Evolutionary conservation across 2,329 filamentous ascomycete genomes (phyloP), one percentile per base, ranked within the genome.

Genomic region (Fusarium newnesense): DNA sequence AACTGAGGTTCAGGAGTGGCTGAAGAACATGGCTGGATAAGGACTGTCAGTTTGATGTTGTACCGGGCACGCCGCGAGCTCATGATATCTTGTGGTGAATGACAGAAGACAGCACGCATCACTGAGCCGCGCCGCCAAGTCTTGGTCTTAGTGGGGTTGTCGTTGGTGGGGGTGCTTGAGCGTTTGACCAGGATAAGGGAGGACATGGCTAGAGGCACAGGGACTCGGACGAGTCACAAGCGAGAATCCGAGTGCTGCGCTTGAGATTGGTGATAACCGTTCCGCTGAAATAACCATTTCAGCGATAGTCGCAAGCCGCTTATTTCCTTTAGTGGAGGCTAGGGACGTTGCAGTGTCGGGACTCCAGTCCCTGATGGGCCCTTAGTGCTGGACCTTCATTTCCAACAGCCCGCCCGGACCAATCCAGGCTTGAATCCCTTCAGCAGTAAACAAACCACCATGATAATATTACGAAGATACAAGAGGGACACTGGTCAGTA

Each of bases 201-300:
- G 44, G 30, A 28, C 42, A 47, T 67, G 56, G 60, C 68, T 65
- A 70, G 74, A 72, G 67, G 58, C 69, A 65, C 67, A 60, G 64
- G 52, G 52, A 49, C 59, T 73, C 58, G 72, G 57, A 65, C 76
- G 72, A 77, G 75, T 77, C 71, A 60, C 66, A 78, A 57, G 66
- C 61, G 47, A 75, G 71, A 65, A 77, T 74, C 61, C 60, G 42
- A 69, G 68, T 73, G 75, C 75, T 78, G 76, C 73, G 64, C 57
- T 74, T 58, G 61, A 78, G 76, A 78, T 78, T 78, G 76, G 75
- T 76, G 76, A 74, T 78, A 75, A 66, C 66, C 65, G 67, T 77
- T 67, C 70, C 60, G 67, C 70, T 63, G 47, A 61, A 69, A 67
- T 70, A 52, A 37, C 64, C 60, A 66, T 71, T 73, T 60, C 64